Conservation (phyloP, 2,329 filamentous ascomycete genomes). For the Aureobasidium sp. region DNA sequence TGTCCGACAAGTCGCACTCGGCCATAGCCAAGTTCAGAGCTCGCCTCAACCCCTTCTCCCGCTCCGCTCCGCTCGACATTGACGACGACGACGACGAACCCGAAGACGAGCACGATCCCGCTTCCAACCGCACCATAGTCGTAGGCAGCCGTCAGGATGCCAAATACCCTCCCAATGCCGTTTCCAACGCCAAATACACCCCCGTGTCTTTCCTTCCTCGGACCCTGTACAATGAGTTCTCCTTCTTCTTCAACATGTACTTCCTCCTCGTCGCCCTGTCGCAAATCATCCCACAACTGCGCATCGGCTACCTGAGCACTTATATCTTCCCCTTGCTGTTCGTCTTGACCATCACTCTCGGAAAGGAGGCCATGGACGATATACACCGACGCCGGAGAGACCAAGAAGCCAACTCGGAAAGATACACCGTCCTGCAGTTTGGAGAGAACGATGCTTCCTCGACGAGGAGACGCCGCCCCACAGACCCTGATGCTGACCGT, state of each 20-base stretch:
- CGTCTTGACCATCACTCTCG: conserved; percentile 84
- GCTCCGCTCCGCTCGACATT: conserved; percentile 18
- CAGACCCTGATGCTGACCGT: conserved; percentile 22
- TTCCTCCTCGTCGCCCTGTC: conserved; percentile 92
- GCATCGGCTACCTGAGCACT: conserved; percentile 90
- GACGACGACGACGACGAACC: conserved; percentile 19
- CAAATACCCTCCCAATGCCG: conserved; percentile 79
- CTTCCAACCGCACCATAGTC: conserved; percentile 64
- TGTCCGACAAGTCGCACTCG: conserved; percentile 7
- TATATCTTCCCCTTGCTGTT: conserved; percentile 90
- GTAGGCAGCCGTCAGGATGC: conserved; percentile 68
- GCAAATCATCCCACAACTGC: conserved; percentile 79
- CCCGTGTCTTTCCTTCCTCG: conserved; percentile 88
- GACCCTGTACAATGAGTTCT: conserved; percentile 97
- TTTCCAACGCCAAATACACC: conserved; percentile 98
- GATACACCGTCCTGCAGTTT: conserved; percentile 72
- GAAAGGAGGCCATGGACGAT: conserved; percentile 93
- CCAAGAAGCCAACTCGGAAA: conserved; percentile 88
- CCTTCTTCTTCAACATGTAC: conserved; percentile 99
- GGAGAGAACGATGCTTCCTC: conserved; percentile 44
- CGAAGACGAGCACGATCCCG: conserved; percentile 48
- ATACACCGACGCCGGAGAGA: conserved; percentile 79
- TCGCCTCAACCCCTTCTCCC: conserved; percentile 24
- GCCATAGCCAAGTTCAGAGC: conserved; percentile 17
- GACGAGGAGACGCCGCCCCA: conserved; percentile 29